Percentiles rank a stretch among this genome's conserved stretches.
These are phyloP conservation scores for Lolium perenne DNA, from an alignment of 176 grass and related monocot species.

Conservation along the genomic window DNA sequence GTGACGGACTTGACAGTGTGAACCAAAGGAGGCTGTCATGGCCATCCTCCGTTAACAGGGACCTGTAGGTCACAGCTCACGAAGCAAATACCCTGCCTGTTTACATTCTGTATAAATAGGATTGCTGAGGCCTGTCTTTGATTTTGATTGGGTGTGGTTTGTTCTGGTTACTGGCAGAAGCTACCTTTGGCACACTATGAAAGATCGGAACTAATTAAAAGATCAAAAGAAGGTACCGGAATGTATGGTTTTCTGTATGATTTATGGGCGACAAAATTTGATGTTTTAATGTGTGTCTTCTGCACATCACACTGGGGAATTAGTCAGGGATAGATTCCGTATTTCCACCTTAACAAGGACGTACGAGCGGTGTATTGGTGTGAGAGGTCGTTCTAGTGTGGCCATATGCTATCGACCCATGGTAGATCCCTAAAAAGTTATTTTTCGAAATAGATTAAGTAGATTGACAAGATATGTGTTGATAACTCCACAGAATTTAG, in stretches of 20 bases:
- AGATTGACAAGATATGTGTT: too few relatives aligned
- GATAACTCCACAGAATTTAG: too few relatives aligned
- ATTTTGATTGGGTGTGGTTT: slow-evolving; percentile 3
- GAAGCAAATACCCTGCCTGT: background rate
- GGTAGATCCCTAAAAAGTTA: too few relatives aligned
- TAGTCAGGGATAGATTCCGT: too few relatives aligned
- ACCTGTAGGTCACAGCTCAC: slow-evolving; percentile 43
- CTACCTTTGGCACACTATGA: background rate
- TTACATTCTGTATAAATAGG: slow-evolving; percentile 26
- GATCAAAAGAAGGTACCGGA: background rate
- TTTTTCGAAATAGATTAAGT: too few relatives aligned
- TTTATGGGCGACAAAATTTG: background rate
- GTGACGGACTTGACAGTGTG: slow-evolving; percentile 42
- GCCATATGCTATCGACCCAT: too few relatives aligned
- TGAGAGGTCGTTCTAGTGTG: too few relatives aligned
- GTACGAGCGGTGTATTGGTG: too few relatives aligned
- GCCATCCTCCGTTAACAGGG: slow-evolving; percentile 67
- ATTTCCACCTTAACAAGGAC: too few relatives aligned
- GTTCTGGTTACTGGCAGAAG: background rate
- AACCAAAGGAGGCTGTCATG: slow-evolving; percentile 82
- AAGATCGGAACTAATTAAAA: background rate
- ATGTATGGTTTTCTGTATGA: background rate
- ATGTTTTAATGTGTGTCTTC: background rate
- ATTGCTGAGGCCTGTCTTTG: background rate
- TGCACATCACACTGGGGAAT: too few relatives aligned